Evolutionary conservation across 495 filamentous ascomycete genomes (phyloP), one percentile per base, ranked within the genome.

Genomic region (Penicillium pulvis): DNA sequence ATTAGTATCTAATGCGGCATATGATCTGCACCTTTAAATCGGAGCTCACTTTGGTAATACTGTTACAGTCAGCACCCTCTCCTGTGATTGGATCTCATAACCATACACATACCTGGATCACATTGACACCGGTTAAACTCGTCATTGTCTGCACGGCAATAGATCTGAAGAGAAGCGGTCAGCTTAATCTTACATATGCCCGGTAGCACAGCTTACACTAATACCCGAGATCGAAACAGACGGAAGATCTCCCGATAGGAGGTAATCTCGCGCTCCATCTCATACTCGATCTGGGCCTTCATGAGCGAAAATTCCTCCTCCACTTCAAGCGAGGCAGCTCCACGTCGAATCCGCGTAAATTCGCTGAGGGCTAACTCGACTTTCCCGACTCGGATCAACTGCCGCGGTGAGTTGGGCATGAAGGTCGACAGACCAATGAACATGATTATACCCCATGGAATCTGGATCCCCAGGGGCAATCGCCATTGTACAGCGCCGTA

Each of bases 61-160:
- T 81, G 57, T 17, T 52, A 39, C 20, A 55, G n/a, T 63, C 26
- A 61, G 55, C 52, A 12, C 42, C 20, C 48, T 50, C 17, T 6
- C 11, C 46, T 30, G 4, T 30, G 16, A 49, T 17, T 28, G n/a
- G 46, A 30, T 31, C 46, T 9, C 6, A 30, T 30, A 10, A 3
- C 7, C 8, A 24, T 16, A 8, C n/a, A 67, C 64, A 41, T 74
- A 76, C 74, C 68, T 77, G 76, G 46, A 83, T 82, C 30, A 83
- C 81, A 61, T 84, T 85, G 43, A 83, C 75, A 42, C 83, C 83
- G 19, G 83, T 85, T 42, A 85, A 60, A 68, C 72, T 76, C 4
- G 81, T 85, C 78, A 85, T 83, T 4, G 81, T 83, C 69, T 86
- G 83, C 19, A 82, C 81, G 3, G 77, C 76, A 64, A 86, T 80